Evolutionary conservation across 106 monocot species (phyloP).

Genomic region (Narthecium ossifragum): DNA sequence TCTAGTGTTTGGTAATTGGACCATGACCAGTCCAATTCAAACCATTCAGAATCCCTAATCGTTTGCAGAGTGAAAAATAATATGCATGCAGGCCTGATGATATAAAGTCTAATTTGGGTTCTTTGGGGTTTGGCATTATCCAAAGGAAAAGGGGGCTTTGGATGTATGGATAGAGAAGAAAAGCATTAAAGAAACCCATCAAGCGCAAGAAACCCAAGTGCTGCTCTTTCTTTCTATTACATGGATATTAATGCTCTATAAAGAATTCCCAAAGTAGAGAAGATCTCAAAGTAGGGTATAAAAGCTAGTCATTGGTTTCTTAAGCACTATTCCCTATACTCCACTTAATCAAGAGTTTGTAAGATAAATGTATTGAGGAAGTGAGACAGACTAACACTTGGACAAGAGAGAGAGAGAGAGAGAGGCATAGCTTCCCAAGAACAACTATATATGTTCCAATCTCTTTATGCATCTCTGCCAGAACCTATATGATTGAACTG

Average conservation of each 20-base stretch:
- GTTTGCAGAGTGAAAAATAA: neutral
- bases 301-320: conserved; percentile 9
- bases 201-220: conserved; percentile 10
- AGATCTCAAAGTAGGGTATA: neutral
- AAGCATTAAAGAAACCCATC: conserved; percentile 17
- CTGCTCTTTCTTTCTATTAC: neutral
- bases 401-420: no score
- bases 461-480: conserved; percentile 29
- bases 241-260: conserved; percentile 14
- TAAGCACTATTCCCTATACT: neutral
- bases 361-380: no score
- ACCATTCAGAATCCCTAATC: neutral
- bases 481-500: conserved; percentile 44
- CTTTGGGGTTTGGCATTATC: conserved; percentile 4
- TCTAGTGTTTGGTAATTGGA: conserved; percentile 1
- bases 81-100: no score
- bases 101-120: neutral
- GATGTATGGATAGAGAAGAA: conserved; percentile 14
- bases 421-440: conserved; percentile 15
- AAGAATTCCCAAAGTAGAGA: conserved; percentile 5
- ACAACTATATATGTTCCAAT: conserved; percentile 13
- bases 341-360: no score
- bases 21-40: conserved; percentile 8
- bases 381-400: no score
- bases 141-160: conserved; percentile 4